Evolutionary conservation across 108 stramenopile species (phyloP).

Genomic region (Cylindrotheca fusiformis): DNA sequence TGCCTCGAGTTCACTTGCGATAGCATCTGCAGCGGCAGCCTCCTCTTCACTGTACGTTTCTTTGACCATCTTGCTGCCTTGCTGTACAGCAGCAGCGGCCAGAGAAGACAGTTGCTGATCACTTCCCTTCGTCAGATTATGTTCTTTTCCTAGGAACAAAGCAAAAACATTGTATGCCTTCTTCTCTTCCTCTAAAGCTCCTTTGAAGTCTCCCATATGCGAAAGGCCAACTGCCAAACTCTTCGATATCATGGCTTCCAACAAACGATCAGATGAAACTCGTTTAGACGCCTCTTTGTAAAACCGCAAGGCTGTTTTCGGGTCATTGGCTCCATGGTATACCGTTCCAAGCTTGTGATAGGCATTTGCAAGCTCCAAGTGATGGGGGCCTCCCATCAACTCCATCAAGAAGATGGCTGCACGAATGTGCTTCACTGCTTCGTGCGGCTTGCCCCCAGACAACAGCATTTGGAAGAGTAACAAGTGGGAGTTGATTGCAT

Average conservation of each 20-base stretch:
- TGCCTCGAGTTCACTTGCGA: slow-evolving; percentile 65
- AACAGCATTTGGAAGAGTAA: slow-evolving; percentile 60
- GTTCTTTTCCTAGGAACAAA: slow-evolving; percentile 56
- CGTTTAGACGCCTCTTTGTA: slow-evolving; percentile 50
- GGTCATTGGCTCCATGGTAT: slow-evolving; percentile 60
- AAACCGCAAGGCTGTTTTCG: slow-evolving; percentile 47
- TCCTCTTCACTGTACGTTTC: slow-evolving; percentile 45
- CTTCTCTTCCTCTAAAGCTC: slow-evolving; percentile 64
- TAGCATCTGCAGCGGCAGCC: slow-evolving; percentile 64
- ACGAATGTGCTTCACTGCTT: slow-evolving; percentile 74
- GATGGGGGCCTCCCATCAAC: slow-evolving; percentile 75
- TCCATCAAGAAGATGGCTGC: slow-evolving; percentile 88
- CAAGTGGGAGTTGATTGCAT: slow-evolving; percentile 54
- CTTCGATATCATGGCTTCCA: slow-evolving; percentile 65
- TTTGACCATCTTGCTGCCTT: slow-evolving; percentile 45
- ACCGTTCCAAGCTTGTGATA: slow-evolving; percentile 83
- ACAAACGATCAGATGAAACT: slow-evolving; percentile 56
- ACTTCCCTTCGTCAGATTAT: slow-evolving; percentile 63
- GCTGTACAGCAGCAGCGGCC: slow-evolving; percentile 59
- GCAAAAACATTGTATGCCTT: slow-evolving; percentile 54
- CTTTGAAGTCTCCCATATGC: slow-evolving; percentile 55
- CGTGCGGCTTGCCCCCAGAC: slow-evolving; percentile 32
- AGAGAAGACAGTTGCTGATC: slow-evolving; percentile 43
- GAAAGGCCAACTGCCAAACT: slow-evolving; percentile 50
- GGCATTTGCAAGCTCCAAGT: slow-evolving; percentile 64